Base-by-base conservation (phyloP, 208 protist species). In the Perkinsela sp. region DNA sequence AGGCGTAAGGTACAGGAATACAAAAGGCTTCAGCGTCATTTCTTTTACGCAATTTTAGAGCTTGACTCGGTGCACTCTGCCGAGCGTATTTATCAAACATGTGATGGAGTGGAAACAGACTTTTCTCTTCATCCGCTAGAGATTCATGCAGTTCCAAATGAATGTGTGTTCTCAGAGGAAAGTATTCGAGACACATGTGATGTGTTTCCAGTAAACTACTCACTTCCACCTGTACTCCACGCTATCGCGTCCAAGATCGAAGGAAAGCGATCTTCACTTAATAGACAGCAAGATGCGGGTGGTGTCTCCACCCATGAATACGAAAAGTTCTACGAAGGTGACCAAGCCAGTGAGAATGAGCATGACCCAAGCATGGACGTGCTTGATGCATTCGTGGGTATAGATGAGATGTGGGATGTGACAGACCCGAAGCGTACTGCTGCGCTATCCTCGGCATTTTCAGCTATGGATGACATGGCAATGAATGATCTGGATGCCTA, bases 401-500 rank as follows among this genome's bases (percentile, higher is more conserved):
- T 57, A 6, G 40, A 57, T 57, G 40, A 57, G 40, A n/a, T 57
- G 22, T 57, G 40, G 40, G 40, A 57, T 22, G 22, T 22, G 40
- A 57, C 40, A 57, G 40, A 57, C 40, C 40, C 40, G 40, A 6
- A 22, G 13, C 40, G 40, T n/a, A 6, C 13, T 22, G 40, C 40
- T n/a, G 40, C 40, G 6, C 22, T 57, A 57, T n/a, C 40, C 40
- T n/a, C 13, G 13, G 40, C 40, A 57, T 57, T 57, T 57, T 57
- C 40, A 57, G 40, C 40, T 22, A 22, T 57, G 13, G 40, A 57
- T 22, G 40, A 57, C 22, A 57, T 57, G 40, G 13, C 13, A 6
- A 57, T 57, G 40, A 22, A 57, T 57, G 40, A 57, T 57, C 40
- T 57, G 40, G 40, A 57, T 57, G 40, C 40, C 6, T 57, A 57